Base-by-base conservation (phyloP, 176 grass and related monocot genomes). In the Avena sativa region DNA sequence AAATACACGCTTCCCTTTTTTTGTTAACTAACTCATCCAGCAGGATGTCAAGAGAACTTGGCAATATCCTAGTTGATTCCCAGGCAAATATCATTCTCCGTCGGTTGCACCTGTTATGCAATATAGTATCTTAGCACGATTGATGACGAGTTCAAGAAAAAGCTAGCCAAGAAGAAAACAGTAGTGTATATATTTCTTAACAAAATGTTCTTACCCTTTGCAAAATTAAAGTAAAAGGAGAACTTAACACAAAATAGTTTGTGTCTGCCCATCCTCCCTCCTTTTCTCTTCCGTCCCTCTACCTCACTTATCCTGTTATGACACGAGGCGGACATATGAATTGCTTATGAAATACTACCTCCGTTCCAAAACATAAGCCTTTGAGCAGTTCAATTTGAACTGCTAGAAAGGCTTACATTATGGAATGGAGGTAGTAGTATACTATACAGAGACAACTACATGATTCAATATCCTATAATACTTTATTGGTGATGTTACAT, bases 51-150 rank as follows among this genome's bases (percentile, higher is more conserved):
- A 19, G 61, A 58, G 12, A 83, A 78, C 40, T 21, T 1, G 57
- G 57, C 59, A 28, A 49, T 63, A 43, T 86, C 28, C 28, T 28
- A 30, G 28, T 30, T 63, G 40, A 16, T 78, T 86, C 71, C 40
- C 13, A 30, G n/a, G 73, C 20, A n/a, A 4, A 17, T 59, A 75
- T 87, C 58, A 71, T 91, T 79, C 78, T 38, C 79, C 86, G 72
- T 85, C 50, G 14, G 8, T 71, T 72, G 32, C 52, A 43, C 40
- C 36, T 86, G 62, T 79, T 86, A 30, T 50, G 4, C 59, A 76
- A 53, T 21, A 74, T 23, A 26, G 21, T 53, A 69, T 69, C 65
- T 81, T 34, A 12, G 43, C 32, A 86, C 10, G 30, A 15, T 12
- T 38, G 4, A 51, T 0, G 0, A 71, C 2, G 10, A 43, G 36